Percentiles rank a stretch among this genome's conserved stretches.
Evolutionary conservation across 2,329 filamentous ascomycete species (phyloP).

Genomic region (Clarireedia hainanense): DNA sequence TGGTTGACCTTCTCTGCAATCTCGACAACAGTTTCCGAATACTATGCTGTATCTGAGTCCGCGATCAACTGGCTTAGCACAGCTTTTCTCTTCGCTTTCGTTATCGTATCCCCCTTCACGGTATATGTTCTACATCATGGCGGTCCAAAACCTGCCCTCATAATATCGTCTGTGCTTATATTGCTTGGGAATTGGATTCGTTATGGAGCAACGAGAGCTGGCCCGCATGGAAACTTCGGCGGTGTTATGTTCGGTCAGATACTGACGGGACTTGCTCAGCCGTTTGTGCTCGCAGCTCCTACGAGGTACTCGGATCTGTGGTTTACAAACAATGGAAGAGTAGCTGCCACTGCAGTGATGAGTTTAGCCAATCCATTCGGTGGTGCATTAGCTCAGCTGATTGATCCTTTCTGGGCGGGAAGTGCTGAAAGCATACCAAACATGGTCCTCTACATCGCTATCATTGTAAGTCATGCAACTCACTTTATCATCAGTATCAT

Average conservation of each 20-base stretch:
- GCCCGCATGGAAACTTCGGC: slow-evolving; percentile 55
- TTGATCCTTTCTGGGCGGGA: slow-evolving; percentile 68
- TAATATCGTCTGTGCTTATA: slow-evolving; percentile 63
- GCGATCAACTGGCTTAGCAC: slow-evolving; percentile 92
- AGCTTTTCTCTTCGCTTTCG: slow-evolving; percentile 78
- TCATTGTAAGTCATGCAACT: slow-evolving; percentile 54
- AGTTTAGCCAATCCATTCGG: slow-evolving; percentile 86
- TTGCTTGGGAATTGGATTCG: slow-evolving; percentile 87
- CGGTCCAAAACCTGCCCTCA: slow-evolving; percentile 71
- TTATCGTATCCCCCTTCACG: slow-evolving; percentile 60
- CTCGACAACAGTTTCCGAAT: slow-evolving; percentile 62
- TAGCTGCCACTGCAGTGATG: slow-evolving; percentile 78
- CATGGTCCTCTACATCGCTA: slow-evolving; percentile 77
- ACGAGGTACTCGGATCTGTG: slow-evolving; percentile 89
- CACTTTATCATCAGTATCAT: background rate
- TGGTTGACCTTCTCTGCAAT: slow-evolving; percentile 92
- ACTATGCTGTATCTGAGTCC: slow-evolving; percentile 67
- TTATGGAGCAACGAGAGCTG: slow-evolving; percentile 58
- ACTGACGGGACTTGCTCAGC: slow-evolving; percentile 79
- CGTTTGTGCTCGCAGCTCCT: slow-evolving; percentile 83
- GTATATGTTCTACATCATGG: slow-evolving; percentile 70
- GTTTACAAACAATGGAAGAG: slow-evolving; percentile 80
- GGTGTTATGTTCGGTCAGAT: slow-evolving; percentile 88
- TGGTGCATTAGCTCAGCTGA: slow-evolving; percentile 78
- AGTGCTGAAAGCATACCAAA: slow-evolving; percentile 58